phyloP scores from a whole-genome alignment of 1,284 basidiomycete species.

The Chalciporus piperatoides region DNA sequence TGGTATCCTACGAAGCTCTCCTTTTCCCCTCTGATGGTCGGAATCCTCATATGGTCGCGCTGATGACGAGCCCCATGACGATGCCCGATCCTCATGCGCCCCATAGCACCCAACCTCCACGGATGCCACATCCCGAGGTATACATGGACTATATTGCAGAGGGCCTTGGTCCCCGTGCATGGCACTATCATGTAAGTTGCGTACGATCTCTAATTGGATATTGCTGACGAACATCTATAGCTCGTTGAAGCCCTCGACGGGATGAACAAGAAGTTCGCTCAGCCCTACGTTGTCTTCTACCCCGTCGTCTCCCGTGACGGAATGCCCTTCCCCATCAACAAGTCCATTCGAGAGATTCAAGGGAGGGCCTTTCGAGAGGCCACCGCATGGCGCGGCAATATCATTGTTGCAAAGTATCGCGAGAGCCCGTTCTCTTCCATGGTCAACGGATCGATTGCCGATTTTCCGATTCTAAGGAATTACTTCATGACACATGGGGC shows the following conservation, averaged over 20 bases:
- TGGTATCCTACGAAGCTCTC: constrained; percentile 57
- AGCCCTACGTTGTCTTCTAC: constrained; percentile 77
- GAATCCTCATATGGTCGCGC: constrained; percentile 60
- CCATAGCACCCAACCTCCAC: constrained; percentile 40
- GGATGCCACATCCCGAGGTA: constrained; percentile 75
- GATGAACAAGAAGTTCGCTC: constrained; percentile 70
- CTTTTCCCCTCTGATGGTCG: constrained; percentile 66
- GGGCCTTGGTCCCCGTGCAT: constrained; percentile 58
- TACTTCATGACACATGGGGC: constrained; percentile 63
- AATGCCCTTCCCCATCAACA: constrained; percentile 76
- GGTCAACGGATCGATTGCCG: constrained; percentile 72
- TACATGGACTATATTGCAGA: constrained; percentile 83
- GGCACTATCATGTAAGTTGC: constrained; percentile 63
- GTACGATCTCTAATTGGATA: constrained; percentile 9
- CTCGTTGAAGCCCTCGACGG: constrained; percentile 69
- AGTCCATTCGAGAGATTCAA: constrained; percentile 69
- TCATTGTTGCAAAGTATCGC: constrained; percentile 70
- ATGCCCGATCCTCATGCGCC: constrained; percentile 43
- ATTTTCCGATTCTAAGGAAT: constrained; percentile 76
- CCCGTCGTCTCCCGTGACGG: constrained; percentile 69
- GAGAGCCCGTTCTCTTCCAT: constrained; percentile 65
- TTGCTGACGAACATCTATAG: constrained; percentile 37
- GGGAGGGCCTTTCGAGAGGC: constrained; percentile 55
- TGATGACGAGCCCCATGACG: constrained; percentile 64
- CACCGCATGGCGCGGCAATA: constrained; percentile 71